Conservation (phyloP, 202 grass and related monocot species). For the Zoysia matrella region DNA sequence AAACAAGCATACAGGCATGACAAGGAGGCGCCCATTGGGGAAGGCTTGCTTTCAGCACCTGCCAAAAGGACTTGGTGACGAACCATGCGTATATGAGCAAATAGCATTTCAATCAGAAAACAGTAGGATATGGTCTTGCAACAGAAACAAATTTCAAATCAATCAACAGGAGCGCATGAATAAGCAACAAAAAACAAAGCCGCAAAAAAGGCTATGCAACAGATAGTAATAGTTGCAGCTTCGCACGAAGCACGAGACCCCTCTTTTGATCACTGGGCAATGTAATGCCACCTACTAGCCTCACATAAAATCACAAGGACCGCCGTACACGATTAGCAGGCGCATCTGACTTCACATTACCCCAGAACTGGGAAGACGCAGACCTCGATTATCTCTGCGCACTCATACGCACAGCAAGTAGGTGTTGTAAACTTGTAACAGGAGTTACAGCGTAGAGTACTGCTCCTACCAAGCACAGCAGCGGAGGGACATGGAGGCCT, state of each 20-base stretch:
- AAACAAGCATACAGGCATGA: conserved; percentile 3
- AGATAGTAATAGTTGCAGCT: background rate
- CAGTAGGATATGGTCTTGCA: background rate
- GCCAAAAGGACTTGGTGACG: background rate
- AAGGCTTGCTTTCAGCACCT: background rate
- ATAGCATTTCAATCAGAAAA: background rate
- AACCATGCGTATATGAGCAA: background rate
- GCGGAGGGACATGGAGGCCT: background rate
- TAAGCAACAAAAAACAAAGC: conserved; percentile 2
- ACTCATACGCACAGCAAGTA: conserved; percentile 27
- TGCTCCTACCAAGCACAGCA: background rate
- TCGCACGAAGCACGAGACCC: conserved; percentile 45
- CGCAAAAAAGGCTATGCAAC: background rate
- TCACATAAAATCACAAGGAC: conserved; percentile 65
- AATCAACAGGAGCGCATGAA: background rate
- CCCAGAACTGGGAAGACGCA: conserved; percentile 18
- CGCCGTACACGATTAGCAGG: conserved; percentile 43
- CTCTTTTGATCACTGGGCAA: conserved; percentile 18
- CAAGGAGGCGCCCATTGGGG: background rate
- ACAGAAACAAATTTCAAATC: conserved; percentile 9
- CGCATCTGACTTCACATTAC: conserved; percentile 7
- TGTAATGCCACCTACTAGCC: conserved; percentile 20
- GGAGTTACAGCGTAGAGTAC: background rate
- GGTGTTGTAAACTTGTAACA: conserved; percentile 4
- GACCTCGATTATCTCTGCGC: conserved; percentile 19